Evolutionary conservation across 306 rosid species (phyloP).

Genomic region (Castanea crenata): DNA sequence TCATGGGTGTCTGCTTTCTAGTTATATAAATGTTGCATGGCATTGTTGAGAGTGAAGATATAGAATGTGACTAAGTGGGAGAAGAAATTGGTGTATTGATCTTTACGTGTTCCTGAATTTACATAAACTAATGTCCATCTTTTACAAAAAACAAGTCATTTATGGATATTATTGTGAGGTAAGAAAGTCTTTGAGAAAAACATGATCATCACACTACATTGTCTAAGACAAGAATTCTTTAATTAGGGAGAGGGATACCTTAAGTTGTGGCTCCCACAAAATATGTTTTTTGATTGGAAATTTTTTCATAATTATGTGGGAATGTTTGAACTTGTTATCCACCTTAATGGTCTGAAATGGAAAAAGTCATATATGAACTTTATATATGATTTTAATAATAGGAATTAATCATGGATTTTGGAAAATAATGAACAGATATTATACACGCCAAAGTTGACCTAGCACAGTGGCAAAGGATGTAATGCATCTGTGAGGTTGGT

Average conservation of each 20-base stretch:
- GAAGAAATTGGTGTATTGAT: not conserved
- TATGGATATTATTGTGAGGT: not conserved
- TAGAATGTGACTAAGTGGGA: not conserved
- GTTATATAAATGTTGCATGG: not conserved
- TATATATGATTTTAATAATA: not conserved
- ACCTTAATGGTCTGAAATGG: not conserved
- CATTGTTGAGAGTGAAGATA: not conserved
- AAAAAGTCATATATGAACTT: not conserved
- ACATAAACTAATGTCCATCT: not conserved
- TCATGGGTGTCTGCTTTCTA: not conserved
- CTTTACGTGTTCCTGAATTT: not conserved
- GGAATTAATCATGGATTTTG: not conserved
- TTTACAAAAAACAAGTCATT: not conserved
- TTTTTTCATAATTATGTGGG: not conserved
- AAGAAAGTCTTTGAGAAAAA: not conserved
- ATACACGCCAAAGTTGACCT: not conserved
- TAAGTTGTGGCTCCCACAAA: not conserved
- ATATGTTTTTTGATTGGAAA: not conserved
- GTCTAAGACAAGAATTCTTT: not conserved
- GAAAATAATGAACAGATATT: not conserved
- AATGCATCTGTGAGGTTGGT: not conserved
- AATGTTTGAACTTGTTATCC: not conserved
- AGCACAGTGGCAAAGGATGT: not conserved
- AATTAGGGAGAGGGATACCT: not conserved
- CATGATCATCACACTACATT: not conserved